phyloP scores from a whole-genome alignment of 768 basidiomycete species.

The Naganishia friedmannii region DNA sequence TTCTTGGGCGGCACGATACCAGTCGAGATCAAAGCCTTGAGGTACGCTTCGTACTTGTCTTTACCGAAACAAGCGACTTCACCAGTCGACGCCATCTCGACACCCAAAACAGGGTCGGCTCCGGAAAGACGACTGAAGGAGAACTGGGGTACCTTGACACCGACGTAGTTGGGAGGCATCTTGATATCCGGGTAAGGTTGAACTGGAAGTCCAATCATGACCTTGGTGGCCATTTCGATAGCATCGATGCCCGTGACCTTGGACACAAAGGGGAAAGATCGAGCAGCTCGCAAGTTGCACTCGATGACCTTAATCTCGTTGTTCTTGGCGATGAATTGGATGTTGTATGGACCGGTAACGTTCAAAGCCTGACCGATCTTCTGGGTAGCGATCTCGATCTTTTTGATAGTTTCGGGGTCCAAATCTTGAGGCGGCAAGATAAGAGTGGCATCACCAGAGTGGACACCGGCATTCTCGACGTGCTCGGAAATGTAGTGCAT shows the following conservation, averaged over 20 bases:
- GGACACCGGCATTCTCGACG: slow-evolving; percentile 97
- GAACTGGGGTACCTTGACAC: slow-evolving; percentile 99
- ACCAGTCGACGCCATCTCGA: slow-evolving; percentile 99
- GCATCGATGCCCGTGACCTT: slow-evolving; percentile 97
- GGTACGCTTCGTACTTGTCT: slow-evolving; percentile 96
- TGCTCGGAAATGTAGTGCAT: slow-evolving; percentile 99
- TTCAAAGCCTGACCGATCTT: slow-evolving; percentile 98
- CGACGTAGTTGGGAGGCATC: slow-evolving; percentile 88
- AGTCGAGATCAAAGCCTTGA: slow-evolving; percentile 94
- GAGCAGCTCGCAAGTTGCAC: slow-evolving; percentile 94
- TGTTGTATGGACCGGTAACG: slow-evolving; percentile 97
- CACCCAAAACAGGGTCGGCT: slow-evolving; percentile 94
- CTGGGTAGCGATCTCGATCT: slow-evolving; percentile 92
- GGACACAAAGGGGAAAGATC: slow-evolving; percentile 98
- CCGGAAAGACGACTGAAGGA: slow-evolving; percentile 94
- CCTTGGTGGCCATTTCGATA: slow-evolving; percentile 98
- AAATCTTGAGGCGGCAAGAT: slow-evolving; percentile 98
- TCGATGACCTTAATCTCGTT: slow-evolving; percentile 99
- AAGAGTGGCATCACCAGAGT: slow-evolving; percentile 96
- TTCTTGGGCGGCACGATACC: slow-evolving; percentile 93
- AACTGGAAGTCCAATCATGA: slow-evolving; percentile 88
- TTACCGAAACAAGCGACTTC: slow-evolving; percentile 98
- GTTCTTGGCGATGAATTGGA: slow-evolving; percentile 99
- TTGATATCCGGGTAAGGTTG: slow-evolving; percentile 85
- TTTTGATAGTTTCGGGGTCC: slow-evolving; percentile 90